Percentiles rank a stretch among this genome's conserved stretches.
Conservation (phyloP, 352 stramenopile species). For the Globisporangium abappressorium region DNA sequence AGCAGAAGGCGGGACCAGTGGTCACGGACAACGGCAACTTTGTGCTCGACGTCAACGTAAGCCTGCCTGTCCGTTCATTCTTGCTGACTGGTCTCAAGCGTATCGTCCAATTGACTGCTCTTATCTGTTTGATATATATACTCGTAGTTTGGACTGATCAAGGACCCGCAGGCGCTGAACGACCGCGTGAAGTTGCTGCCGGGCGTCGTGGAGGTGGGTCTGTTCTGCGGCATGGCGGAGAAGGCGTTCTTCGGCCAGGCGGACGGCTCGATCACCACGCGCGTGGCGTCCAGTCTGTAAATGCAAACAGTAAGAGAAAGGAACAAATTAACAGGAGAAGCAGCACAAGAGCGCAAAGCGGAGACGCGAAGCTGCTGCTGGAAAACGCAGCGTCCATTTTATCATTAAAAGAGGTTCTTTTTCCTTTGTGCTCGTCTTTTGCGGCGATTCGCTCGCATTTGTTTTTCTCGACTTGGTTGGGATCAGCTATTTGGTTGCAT, state of each 20-base stretch:
- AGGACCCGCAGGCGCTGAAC: constrained; percentile 60
- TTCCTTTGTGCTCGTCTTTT: neutral
- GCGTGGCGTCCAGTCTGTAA: constrained; percentile 32
- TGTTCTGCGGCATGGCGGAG: constrained; percentile 87
- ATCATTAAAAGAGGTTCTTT: neutral
- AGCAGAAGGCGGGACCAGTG: constrained; percentile 93
- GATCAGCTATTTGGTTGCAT: neutral
- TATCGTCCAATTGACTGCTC: neutral
- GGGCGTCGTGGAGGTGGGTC: constrained; percentile 84
- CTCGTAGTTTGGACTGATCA: constrained; percentile 66
- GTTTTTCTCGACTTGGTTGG: neutral
- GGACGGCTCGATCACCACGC: constrained; percentile 78
- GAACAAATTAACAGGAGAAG: neutral
- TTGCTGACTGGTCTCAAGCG: neutral
- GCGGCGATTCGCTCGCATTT: neutral
- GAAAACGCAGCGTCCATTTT: neutral
- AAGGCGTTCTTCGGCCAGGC: constrained; percentile 88
- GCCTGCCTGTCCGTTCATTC: neutral
- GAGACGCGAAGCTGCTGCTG: neutral
- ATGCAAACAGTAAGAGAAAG: neutral
- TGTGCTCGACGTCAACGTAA: constrained; percentile 81
- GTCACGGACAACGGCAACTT: constrained; percentile 97
- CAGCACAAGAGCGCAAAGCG: neutral
- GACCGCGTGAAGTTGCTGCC: constrained; percentile 77
- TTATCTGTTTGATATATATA: neutral